Percentiles rank a stretch among this genome's conserved stretches.
Conservation (phyloP, 2,329 filamentous ascomycete genomes). For the Fusarium tricinctum region DNA sequence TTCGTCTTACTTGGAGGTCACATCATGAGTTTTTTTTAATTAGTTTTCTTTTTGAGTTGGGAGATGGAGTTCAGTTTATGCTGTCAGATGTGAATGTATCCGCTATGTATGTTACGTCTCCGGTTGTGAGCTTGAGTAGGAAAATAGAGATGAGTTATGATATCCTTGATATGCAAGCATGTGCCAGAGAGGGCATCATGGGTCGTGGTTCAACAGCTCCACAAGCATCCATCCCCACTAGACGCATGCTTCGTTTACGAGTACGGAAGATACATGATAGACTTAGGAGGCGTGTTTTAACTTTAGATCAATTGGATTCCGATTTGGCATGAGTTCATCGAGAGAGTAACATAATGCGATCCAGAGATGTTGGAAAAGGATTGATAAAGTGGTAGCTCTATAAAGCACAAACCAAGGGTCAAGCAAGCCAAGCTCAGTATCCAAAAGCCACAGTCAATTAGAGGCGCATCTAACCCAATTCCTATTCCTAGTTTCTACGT, state of each 20-base stretch:
- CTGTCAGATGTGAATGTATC: slow-evolving; percentile 10
- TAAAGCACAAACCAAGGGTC: slow-evolving; percentile 1
- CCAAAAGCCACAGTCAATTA: slow-evolving; percentile 3
- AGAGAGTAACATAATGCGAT: no score
- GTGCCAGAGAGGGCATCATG: slow-evolving; percentile 25
- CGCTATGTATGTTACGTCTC: slow-evolving; percentile 1
- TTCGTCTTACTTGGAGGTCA: slow-evolving; percentile 20
- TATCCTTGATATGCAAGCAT: slow-evolving; percentile 19
- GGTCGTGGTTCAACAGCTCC: slow-evolving; percentile 13
- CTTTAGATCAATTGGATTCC: neutral
- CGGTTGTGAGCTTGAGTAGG: neutral
- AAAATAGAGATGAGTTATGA: neutral
- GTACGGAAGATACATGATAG: slow-evolving; percentile 8
- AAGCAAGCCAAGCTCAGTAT: slow-evolving; percentile 7
- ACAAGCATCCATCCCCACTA: slow-evolving; percentile 24
- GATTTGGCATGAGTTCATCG: neutral
- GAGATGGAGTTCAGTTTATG: neutral
- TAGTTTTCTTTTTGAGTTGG: neutral
- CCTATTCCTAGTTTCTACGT: neutral
- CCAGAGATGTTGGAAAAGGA: no score
- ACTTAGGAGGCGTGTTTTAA: neutral
- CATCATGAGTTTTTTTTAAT: slow-evolving; percentile 7
- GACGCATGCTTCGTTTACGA: slow-evolving; percentile 25
- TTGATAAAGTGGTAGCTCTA: no score
- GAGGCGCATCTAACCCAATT: slow-evolving; percentile 11